Base-by-base conservation (phyloP, 148 eudicot species). In the Hydrangea macrophylla region DNA sequence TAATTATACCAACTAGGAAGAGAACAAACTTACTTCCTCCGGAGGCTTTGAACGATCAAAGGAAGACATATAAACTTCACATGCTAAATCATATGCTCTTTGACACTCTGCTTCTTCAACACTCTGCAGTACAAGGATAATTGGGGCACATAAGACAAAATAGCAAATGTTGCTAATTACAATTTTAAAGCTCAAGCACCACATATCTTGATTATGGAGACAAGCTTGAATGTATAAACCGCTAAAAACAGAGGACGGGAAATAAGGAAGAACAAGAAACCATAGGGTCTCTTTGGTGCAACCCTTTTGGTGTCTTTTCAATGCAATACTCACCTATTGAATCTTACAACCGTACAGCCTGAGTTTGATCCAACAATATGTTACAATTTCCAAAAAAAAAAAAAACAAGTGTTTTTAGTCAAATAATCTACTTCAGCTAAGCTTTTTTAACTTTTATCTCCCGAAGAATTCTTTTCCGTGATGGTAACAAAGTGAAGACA, bases 61-160 rank as follows among this genome's bases (percentile, higher is more conserved):
- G 30, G 89, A 62, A 61, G 97, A 85, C 90, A 85, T 86, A 75
- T 91, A 94, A 56, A 73, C 83, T 72, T 89, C 97, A 70, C 92
- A 75, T 68, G 91, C 96, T 76, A 81, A 62, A 66, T 94, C 99
- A 80, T 76, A 91, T 42, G 91, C 96, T 78, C 93, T 85, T 42
- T 90, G 87, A 75, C 97, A 91, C 85, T 94, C 97, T 36, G 97
- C 88, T 79, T 94, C 99, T 78, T 94, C 97, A 72, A 94, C 99
- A 74, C 90, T 91, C 96, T 94, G 74, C 68, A 78, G 44, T 71
- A 54, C 0, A 70, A 26, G 56, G 2, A 3, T 62, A 69, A 40
- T 33, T 44, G 53, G 70, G 33, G 68, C 36, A n/a, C 53, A 48
- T 15, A 48, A 48, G 17, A 42, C 18, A 42, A 42, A 42, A 48